phyloP scores from a whole-genome alignment of 305 asterid genomes.

The Nicotiana rustica region DNA sequence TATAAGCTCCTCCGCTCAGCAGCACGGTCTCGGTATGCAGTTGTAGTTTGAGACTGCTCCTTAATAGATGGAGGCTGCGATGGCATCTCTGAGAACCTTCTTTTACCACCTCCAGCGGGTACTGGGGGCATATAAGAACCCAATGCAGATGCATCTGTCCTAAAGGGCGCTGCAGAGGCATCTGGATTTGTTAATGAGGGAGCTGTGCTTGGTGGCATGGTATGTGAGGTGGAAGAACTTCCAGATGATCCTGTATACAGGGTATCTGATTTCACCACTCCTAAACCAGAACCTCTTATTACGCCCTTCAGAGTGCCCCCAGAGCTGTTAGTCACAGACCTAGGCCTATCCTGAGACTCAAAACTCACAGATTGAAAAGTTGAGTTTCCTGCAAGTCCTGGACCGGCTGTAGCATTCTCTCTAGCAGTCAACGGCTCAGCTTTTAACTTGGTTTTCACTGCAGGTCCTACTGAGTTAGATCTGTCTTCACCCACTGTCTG shows the following conservation, averaged over 20 bases:
- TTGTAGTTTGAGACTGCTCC: conserved; percentile 69
- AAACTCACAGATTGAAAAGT: conserved; percentile 50
- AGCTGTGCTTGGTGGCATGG: conserved; percentile 49
- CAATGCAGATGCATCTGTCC: conserved; percentile 86
- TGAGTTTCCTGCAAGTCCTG: conserved; percentile 52
- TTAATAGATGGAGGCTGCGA: conserved; percentile 56
- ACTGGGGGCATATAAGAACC: conserved; percentile 73
- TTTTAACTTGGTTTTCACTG: conserved; percentile 63
- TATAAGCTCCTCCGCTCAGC: conserved; percentile 97
- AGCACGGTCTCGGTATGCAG: conserved; percentile 90
- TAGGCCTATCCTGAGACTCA: conserved; percentile 71
- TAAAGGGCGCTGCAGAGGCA: conserved; percentile 68
- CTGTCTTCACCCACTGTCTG: conserved; percentile 64
- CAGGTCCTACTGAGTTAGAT: conserved; percentile 55
- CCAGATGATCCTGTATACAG: conserved; percentile 65
- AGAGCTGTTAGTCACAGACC: conserved; percentile 57
- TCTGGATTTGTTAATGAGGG: conserved; percentile 52
- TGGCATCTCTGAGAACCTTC: conserved; percentile 97
- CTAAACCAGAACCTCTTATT: conserved; percentile 86
- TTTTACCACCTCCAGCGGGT: conserved; percentile 70
- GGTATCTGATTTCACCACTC: conserved; percentile 85
- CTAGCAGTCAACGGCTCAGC: conserved; percentile 51
- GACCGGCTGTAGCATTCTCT: conserved; percentile 50
- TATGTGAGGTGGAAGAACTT: conserved; percentile 49
- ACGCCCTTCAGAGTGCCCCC: conserved; percentile 86